phyloP scores from a whole-genome alignment of 2,329 filamentous ascomycete genomes.

The Eurotiales sp. region DNA sequence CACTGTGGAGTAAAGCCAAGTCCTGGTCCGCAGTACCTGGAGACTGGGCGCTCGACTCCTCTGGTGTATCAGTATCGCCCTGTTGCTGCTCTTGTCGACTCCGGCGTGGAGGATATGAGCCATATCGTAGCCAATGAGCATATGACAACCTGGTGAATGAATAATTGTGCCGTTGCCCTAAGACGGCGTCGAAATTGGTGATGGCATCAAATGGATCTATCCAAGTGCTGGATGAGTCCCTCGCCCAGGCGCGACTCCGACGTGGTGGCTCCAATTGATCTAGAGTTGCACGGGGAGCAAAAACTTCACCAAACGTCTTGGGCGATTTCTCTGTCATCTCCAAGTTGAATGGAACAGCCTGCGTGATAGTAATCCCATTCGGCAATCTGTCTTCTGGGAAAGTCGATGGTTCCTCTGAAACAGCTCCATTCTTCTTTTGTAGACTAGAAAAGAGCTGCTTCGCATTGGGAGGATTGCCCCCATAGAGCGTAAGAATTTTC shows the following conservation, averaged over 20 bases:
- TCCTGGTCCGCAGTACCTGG: slow-evolving; percentile 28
- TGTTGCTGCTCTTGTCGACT: slow-evolving; percentile 33
- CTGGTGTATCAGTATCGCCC: slow-evolving; percentile 18
- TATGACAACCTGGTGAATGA: slow-evolving; percentile 37
- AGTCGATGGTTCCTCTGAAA: slow-evolving; percentile 27
- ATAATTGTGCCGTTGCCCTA: slow-evolving; percentile 39
- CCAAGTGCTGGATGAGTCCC: slow-evolving; percentile 33
- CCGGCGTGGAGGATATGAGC: slow-evolving; percentile 37
- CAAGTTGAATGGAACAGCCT: slow-evolving; percentile 54
- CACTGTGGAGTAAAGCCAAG: slow-evolving; percentile 37
- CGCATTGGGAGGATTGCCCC: slow-evolving; percentile 64
- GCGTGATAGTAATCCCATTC: slow-evolving; percentile 67
- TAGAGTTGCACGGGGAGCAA: slow-evolving; percentile 36
- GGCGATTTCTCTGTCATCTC: slow-evolving; percentile 26
- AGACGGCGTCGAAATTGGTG: slow-evolving; percentile 30
- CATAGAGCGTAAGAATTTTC: slow-evolving; percentile 71
- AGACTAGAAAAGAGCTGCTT: slow-evolving; percentile 85
- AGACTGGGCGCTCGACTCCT: slow-evolving; percentile 19
- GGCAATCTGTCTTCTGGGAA: slow-evolving; percentile 67
- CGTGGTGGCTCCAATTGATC: slow-evolving; percentile 40
- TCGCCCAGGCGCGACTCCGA: slow-evolving; percentile 30
- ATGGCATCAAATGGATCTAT: slow-evolving; percentile 39
- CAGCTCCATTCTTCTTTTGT: slow-evolving; percentile 48
- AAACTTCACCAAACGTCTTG: slow-evolving; percentile 44
- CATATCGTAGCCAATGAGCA: slow-evolving; percentile 44